phyloP scores from a whole-genome alignment of 2,329 filamentous ascomycete genomes.

The Fusarium sp. region DNA sequence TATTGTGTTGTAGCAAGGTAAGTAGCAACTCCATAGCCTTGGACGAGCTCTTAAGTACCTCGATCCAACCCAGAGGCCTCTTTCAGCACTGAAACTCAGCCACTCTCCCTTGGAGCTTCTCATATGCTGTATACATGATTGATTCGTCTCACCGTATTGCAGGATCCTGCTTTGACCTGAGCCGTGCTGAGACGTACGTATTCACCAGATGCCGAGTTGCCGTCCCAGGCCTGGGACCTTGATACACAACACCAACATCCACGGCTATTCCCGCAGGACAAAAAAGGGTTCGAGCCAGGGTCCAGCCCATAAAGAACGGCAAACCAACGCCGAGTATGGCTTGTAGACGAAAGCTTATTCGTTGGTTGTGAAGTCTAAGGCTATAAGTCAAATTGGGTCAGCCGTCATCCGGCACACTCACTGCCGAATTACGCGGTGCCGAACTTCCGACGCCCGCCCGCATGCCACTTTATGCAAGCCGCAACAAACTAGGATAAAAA shows the following conservation, averaged over 20 bases:
- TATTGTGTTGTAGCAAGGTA: constrained; percentile 27
- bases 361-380: constrained; percentile 5
- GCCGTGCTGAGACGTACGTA: constrained; percentile 25
- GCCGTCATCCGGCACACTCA: constrained; percentile 44
- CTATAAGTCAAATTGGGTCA: constrained; percentile 16
- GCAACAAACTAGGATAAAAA: constrained; percentile 5
- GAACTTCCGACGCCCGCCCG: constrained; percentile 48
- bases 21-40: constrained; percentile 27
- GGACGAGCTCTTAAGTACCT: constrained; percentile 35
- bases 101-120: constrained; percentile 10
- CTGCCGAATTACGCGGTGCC: constrained; percentile 45
- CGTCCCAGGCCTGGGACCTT: constrained; percentile 12
- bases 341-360: constrained; percentile 33
- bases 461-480: constrained; percentile 28
- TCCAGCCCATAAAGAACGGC: constrained; percentile 23
- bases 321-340: constrained; percentile 38
- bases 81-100: constrained; percentile 20
- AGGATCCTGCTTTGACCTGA: neutral
- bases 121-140: constrained; percentile 9
- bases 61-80: constrained; percentile 30
- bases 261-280: constrained; percentile 31
- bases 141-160: constrained; percentile 27
- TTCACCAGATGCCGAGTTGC: constrained; percentile 39
- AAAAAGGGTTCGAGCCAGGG: constrained; percentile 22
- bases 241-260: neutral